Evolutionary conservation across 2,329 filamentous ascomycete species (phyloP), one percentile per base, ranked within the genome.

Genomic region (Phialophora tarda): DNA sequence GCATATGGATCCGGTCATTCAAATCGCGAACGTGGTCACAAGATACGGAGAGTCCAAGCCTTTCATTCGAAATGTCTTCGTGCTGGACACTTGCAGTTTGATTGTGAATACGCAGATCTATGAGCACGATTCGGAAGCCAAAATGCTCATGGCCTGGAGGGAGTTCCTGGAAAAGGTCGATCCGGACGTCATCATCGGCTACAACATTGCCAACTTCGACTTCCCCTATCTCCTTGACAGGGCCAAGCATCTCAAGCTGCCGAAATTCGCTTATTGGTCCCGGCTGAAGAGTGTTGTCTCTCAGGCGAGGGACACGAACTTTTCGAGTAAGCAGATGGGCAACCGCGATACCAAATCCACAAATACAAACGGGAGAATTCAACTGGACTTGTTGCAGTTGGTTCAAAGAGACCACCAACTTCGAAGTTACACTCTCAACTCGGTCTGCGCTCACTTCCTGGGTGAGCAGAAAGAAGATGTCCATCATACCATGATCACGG

Each of bases 401-500:
- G 89, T 99, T 59, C 95, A 99, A 77, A 86, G 96, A 73, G 96
- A 99, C 74, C 89, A 99, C 73, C 95, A 99, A 21, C 83, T 99
- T 38, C 87, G 95, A 82, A 98, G 94, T 80, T 99, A 99, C 77
- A 99, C 95, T 0, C 84, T 99, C 30, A 99, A 99, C 78, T 97
- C 95, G 1, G 95, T 99, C 5, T 96, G 89, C 71, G 91, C 95
- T 4, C 91, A 99, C 71, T 99, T 99, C 75, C 78, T 99, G 26
- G 93, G 93, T 55, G 95, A 99, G 77, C 95, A 99, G 77, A 99
- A 99, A 76, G 95, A 99, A 79, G 95, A 99, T 78, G 95, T 99
- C 2, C 95, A 99, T 75, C 89, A 99, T 79, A 97, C 93, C 2
- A 99, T 99, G 93, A 99, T 99, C 74, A 99, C 96, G 0, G 96